These are phyloP conservation scores for Globisporangium okanoganense DNA, from an alignment of 352 stramenopile species.

Conservation along the genomic window DNA sequence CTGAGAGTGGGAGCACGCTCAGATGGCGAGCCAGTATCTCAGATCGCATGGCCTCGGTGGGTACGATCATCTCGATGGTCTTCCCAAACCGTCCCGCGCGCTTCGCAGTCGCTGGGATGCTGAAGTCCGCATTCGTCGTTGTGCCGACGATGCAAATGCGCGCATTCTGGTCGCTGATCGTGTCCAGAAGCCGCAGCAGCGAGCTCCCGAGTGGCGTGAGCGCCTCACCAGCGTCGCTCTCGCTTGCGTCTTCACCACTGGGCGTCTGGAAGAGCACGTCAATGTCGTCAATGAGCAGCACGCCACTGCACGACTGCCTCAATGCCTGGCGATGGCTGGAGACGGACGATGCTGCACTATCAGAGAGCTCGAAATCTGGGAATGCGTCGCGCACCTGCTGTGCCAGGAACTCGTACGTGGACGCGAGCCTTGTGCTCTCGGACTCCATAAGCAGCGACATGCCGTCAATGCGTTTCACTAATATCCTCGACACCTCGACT, in stretches of 20 bases:
- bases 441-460: slow-evolving; percentile 58
- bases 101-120: slow-evolving; percentile 40
- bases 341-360: no score
- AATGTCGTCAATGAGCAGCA: slow-evolving; percentile 69
- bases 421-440: slow-evolving; percentile 37
- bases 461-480: slow-evolving; percentile 26
- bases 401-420: slow-evolving; percentile 55
- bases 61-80: slow-evolving; percentile 55
- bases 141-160: slow-evolving; percentile 53
- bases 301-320: slow-evolving; percentile 16
- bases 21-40: slow-evolving; percentile 51
- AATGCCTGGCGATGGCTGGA: no score
- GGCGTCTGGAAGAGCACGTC: slow-evolving; percentile 55
- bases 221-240: slow-evolving; percentile 21
- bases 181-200: slow-evolving; percentile 57
- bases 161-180: slow-evolving; percentile 23
- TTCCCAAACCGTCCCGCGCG: slow-evolving; percentile 56
- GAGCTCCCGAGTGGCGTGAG: slow-evolving; percentile 54
- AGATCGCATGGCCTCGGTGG: slow-evolving; percentile 47
- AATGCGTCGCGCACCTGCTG: slow-evolving; percentile 36
- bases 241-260: slow-evolving; percentile 29
- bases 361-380: slow-evolving; percentile 11
- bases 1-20: slow-evolving; percentile 21
- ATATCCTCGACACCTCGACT: slow-evolving; percentile 15
- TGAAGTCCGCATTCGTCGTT: slow-evolving; percentile 26